Percentiles rank a stretch among this genome's conserved stretches.
phyloP scores from a whole-genome alignment of 2,329 filamentous ascomycete species.

The Whalleya microplaca region DNA sequence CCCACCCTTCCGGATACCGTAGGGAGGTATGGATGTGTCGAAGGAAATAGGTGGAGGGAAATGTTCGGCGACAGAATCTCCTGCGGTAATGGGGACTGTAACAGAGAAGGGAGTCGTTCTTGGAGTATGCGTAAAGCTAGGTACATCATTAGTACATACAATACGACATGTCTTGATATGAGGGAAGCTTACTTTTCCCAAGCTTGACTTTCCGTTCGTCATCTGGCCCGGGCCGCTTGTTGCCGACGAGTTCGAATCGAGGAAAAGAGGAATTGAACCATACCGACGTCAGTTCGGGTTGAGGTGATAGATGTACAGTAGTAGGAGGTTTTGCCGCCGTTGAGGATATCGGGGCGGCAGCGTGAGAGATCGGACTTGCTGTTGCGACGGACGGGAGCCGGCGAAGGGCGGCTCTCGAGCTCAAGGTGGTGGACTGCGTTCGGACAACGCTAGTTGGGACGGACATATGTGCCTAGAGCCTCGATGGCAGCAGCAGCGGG shows the following conservation, averaged over 20 bases:
- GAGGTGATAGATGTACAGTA: conserved; percentile 17
- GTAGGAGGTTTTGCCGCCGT: conserved; percentile 15
- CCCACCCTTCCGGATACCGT: conserved; percentile 88
- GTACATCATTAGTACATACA: conserved; percentile 13
- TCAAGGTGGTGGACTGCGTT: conserved; percentile 35
- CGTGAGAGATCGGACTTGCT: conserved; percentile 4
- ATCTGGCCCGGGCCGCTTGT: conserved; percentile 44
- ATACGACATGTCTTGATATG: conserved; percentile 9
- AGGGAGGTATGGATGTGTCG: conserved; percentile 85
- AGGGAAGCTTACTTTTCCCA: conserved; percentile 57
- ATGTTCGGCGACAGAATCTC: conserved; percentile 78
- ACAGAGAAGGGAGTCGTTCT: conserved; percentile 67
- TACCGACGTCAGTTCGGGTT: conserved; percentile 41
- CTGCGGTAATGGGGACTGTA: conserved; percentile 70
- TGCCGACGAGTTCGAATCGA: conserved; percentile 28
- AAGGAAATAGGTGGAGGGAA: conserved; percentile 70
- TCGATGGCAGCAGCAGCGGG: conserved; percentile 27
- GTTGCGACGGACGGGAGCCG: conserved; percentile 25
- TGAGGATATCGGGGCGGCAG: conserved; percentile 10
- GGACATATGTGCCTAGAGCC: conserved; percentile 42
- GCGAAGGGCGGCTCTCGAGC: conserved; percentile 30
- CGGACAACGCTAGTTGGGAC: conserved; percentile 37
- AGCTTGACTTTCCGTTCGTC: conserved; percentile 65
- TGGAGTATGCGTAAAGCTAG: conserved; percentile 67
- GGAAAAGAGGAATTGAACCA: conserved; percentile 49